These are phyloP conservation scores for Hydnum rufescens DNA, from an alignment of 768 basidiomycete species.

Conservation along the genomic window DNA sequence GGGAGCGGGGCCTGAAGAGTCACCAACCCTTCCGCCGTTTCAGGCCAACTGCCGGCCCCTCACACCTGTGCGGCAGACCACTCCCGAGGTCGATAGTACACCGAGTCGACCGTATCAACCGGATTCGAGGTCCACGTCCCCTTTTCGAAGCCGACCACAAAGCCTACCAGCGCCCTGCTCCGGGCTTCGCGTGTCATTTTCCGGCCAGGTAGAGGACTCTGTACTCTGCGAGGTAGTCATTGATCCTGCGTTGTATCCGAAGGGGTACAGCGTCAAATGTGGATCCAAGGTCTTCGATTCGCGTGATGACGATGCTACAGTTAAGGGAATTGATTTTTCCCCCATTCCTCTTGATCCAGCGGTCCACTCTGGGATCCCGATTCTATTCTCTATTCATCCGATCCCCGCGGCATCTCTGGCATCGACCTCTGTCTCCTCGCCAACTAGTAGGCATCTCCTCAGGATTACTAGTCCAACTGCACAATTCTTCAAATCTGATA, in stretches of 20 bases:
- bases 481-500: constrained; percentile 34
- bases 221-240: constrained; percentile 61
- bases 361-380: constrained; percentile 25
- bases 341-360: constrained; percentile 10
- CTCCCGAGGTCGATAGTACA: neutral
- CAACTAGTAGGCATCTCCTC: constrained; percentile 49
- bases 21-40: neutral
- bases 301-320: neutral
- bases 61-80: neutral
- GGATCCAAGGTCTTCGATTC: neutral
- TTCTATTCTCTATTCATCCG: constrained; percentile 43
- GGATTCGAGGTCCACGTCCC: no score
- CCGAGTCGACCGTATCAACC: no score
- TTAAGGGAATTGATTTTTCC: neutral
- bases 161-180: no score
- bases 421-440: constrained; percentile 40
- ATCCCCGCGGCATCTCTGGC: constrained; percentile 57
- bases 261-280: constrained; percentile 43
- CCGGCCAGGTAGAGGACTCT: constrained; percentile 32
- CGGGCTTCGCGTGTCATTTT: no score
- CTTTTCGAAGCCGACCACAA: no score
- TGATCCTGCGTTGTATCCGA: constrained; percentile 61
- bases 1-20: neutral
- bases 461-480: constrained; percentile 67
- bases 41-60: neutral